Evolutionary conservation across 2,329 filamentous ascomycete species (phyloP), one percentile per base, ranked within the genome.

Genomic region (Uncinocarpus reesii): DNA sequence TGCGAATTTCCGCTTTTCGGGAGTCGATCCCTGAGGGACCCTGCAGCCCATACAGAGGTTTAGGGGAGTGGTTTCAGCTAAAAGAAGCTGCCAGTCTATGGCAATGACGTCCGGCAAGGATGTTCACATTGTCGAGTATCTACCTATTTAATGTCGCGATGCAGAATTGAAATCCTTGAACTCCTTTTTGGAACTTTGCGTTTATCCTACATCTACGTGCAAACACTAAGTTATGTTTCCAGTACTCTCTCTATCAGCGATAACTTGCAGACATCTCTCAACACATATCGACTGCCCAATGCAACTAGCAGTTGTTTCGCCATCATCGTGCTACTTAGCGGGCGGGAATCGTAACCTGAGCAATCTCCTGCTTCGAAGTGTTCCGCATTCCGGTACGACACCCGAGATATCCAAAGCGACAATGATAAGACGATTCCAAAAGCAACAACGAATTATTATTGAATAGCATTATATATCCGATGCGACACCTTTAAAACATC

Each of bases 201-300:
- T 10, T 34, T n/a, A n/a, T n/a, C 15, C 23, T 16, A 21, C 28
- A 18, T 36, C 35, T 29, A 23, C 26, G 20, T 34, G 24, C 24
- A 35, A 40, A 28, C 28, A 47, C 44, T 47, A 40, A 47, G 35
- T 15, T 23, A 35, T 47, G 13, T 37, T 29, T 31, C 35, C 35
- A 47, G 35, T 38, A 29, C 20, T 21, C 23, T 10, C n/a, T 37
- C 37, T 40, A 15, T 26, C 24, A 47, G 2, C 34, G 36, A 40
- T 40, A 15, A n/a, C 18, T n/a, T 18, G 6, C 24, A 41, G 18
- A 29, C 11, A 15, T 29, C 13, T 28, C 13, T 4, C 38, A 41
- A 41, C 4, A 16, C 28, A 18, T 28, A 8, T 41, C 41, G 29
- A 28, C 16, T 28, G 13, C n/a, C 32, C 32, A 13, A 31, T 46